Conservation (phyloP, 768 basidiomycete genomes). For the Suillus alpinus region DNA sequence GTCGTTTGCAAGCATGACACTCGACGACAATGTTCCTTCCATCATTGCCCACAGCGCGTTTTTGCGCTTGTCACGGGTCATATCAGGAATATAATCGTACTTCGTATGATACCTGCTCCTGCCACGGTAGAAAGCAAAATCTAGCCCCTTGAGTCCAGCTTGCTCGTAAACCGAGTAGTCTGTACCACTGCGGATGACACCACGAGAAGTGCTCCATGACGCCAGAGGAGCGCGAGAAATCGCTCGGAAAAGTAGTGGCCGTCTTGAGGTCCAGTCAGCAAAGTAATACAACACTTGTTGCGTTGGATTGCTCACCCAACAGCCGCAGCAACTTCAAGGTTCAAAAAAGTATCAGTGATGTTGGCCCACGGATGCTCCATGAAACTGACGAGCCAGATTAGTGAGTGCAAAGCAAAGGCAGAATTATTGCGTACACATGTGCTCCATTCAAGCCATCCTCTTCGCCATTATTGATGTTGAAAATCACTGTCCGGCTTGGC, state of each 20-base stretch:
- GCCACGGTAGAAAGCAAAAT: no score
- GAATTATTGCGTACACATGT: slow-evolving; percentile 45
- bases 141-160: no score
- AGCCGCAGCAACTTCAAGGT: slow-evolving; percentile 77
- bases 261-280: slow-evolving; percentile 37
- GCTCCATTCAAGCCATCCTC: slow-evolving; percentile 77
- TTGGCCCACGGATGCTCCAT: no score
- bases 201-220: slow-evolving; percentile 44
- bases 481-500: slow-evolving; percentile 61
- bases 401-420: background rate
- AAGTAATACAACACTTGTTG: background rate
- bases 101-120: slow-evolving; percentile 77
- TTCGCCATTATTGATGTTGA: slow-evolving; percentile 87
- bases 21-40: no score
- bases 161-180: no score
- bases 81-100: slow-evolving; percentile 64
- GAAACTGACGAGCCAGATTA: no score
- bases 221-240: slow-evolving; percentile 57
- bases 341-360: no score
- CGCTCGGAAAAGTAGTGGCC: slow-evolving; percentile 73
- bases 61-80: slow-evolving; percentile 40
- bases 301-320: slow-evolving; percentile 54
- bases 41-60: slow-evolving; percentile 74
- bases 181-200: slow-evolving; percentile 64
- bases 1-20: slow-evolving; percentile 48